Percentiles rank a stretch among this genome's conserved stretches.
phyloP scores from a whole-genome alignment of 2,329 filamentous ascomycete genomes.

The Raffaelea ambrosiae region DNA sequence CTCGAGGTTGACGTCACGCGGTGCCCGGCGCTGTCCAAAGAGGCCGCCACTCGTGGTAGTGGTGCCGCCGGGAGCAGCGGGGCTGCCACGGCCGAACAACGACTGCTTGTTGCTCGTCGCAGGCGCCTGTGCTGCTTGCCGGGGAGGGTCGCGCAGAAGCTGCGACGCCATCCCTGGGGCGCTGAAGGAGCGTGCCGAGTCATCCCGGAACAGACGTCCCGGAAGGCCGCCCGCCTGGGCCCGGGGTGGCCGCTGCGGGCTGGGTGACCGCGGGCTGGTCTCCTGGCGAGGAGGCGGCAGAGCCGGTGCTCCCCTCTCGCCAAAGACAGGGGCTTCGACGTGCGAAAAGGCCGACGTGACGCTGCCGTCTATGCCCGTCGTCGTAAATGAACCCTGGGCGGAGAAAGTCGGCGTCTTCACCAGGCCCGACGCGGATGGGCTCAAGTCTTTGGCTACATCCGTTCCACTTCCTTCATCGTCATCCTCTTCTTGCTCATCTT shows the following conservation, averaged over 20 bases:
- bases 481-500: constrained; percentile 38
- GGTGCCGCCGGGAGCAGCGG: neutral
- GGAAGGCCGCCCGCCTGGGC: neutral
- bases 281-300: constrained; percentile 40
- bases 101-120: too few relatives aligned
- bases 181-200: constrained; percentile 45
- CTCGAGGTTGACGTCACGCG: constrained; percentile 39
- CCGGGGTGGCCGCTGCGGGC: constrained; percentile 42
- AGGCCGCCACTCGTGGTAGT: neutral
- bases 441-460: constrained; percentile 56
- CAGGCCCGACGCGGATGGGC: constrained; percentile 33
- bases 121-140: constrained; percentile 27
- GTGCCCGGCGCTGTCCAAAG: constrained; percentile 25
- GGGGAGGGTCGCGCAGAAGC: constrained; percentile 31
- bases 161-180: constrained; percentile 52
- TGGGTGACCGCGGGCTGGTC: constrained; percentile 63
- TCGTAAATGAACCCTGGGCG: constrained; percentile 47
- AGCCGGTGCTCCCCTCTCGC: constrained; percentile 42
- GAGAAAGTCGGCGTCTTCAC: constrained; percentile 43
- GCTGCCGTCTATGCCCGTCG: constrained; percentile 34
- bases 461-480: constrained; percentile 55
- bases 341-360: constrained; percentile 38
- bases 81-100: neutral
- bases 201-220: constrained; percentile 41
- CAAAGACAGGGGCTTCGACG: constrained; percentile 41